Conservation (phyloP, 2,329 filamentous ascomycete genomes). For the Aspergillus brasiliensis region DNA sequence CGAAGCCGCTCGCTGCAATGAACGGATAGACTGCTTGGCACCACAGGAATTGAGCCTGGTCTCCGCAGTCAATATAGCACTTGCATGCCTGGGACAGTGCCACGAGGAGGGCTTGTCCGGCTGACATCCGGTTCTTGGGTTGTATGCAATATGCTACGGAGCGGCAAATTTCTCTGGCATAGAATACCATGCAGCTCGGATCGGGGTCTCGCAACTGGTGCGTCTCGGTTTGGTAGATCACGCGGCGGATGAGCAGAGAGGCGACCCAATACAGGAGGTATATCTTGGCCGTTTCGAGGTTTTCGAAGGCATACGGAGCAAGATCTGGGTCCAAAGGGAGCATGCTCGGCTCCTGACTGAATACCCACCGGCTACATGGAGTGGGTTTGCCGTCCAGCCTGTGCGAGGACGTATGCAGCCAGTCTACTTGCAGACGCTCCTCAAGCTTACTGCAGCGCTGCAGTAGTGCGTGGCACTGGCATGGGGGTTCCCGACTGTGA, state of each 20-base stretch:
- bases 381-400: neutral
- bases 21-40: neutral
- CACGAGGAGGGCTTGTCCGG: neutral
- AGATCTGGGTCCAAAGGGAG: neutral
- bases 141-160: neutral
- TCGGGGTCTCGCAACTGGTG: neutral
- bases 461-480: neutral
- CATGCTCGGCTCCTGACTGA: neutral
- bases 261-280: neutral
- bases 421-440: neutral
- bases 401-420: neutral
- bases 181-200: neutral
- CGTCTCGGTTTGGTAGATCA: neutral
- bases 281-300: neutral
- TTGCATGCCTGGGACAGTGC: neutral
- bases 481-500: neutral
- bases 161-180: neutral
- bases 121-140: neutral
- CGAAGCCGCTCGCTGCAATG: neutral
- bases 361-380: neutral
- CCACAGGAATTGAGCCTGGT: neutral
- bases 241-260: neutral
- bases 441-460: neutral
- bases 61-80: neutral
- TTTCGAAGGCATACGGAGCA: neutral